Percentiles rank a stretch among this genome's conserved stretches.
phyloP scores from a whole-genome alignment of 306 rosid species.

The Vachellia collinsii region DNA sequence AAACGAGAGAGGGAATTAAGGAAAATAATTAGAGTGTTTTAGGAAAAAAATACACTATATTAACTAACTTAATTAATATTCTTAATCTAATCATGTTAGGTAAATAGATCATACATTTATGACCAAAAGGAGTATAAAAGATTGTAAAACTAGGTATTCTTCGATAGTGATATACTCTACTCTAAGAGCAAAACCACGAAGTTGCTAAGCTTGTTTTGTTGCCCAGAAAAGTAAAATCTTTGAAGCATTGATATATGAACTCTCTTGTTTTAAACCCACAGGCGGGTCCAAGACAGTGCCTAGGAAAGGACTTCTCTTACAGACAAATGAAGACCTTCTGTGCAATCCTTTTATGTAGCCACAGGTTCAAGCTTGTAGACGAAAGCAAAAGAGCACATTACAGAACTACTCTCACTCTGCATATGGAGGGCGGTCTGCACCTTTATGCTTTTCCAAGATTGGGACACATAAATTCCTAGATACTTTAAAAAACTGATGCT shows the following conservation, averaged over 20 bases:
- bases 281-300: slow-evolving; percentile 59
- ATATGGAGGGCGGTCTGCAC: slow-evolving; percentile 63
- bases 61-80: too few species aligned
- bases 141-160: not conserved
- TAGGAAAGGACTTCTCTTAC: slow-evolving; percentile 68
- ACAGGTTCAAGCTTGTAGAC: slow-evolving; percentile 55
- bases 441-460: slow-evolving; percentile 45
- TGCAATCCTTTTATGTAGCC: slow-evolving; percentile 51
- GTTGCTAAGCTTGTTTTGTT: not conserved
- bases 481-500: not conserved
- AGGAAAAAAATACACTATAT: too few species aligned
- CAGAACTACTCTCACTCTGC: slow-evolving; percentile 64
- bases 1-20: too few species aligned
- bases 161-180: too few species aligned
- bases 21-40: too few species aligned
- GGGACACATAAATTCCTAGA: not conserved
- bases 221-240: not conserved
- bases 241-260: not conserved
- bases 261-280: not conserved
- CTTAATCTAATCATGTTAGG: too few species aligned
- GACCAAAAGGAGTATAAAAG: too few species aligned
- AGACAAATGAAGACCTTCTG: slow-evolving; percentile 64
- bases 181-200: not conserved
- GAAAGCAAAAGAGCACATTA: slow-evolving; percentile 48
- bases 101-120: too few species aligned